A percentile compares a stretch with the other conserved stretches of the same genome.
Conservation (phyloP, 352 stramenopile species). For the Nothophytophthora sp. region DNA sequence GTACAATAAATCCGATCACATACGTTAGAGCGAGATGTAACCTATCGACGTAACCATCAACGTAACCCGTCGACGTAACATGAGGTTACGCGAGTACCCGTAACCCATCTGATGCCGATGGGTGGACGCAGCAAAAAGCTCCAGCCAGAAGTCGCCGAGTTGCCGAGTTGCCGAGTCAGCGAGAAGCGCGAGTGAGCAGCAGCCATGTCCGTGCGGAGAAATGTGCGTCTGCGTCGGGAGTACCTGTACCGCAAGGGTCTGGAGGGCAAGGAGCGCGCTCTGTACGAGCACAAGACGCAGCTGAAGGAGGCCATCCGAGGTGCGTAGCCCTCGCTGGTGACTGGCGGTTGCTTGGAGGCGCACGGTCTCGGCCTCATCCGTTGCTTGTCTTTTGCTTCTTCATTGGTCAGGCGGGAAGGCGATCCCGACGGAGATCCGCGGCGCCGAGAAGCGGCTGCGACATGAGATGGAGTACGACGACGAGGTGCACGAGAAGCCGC, state of each 20-base stretch:
- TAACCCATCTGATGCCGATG: conserved; percentile 10
- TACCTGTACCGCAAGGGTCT: conserved; percentile 99
- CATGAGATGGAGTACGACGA: conserved; percentile 93
- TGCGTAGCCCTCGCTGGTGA: conserved; percentile 9
- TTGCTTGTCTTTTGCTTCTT: conserved; percentile 1
- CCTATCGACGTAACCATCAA: too few relatives aligned
- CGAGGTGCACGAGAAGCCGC: conserved; percentile 83
- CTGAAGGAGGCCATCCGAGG: conserved; percentile 94
- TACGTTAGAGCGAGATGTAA: too few relatives aligned
- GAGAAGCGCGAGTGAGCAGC: too few relatives aligned
- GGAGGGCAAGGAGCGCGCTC: conserved; percentile 93
- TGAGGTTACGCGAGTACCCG: too few relatives aligned
- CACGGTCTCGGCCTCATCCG: too few relatives aligned
- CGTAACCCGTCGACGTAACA: too few relatives aligned
- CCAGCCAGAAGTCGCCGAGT: conserved; percentile 8
- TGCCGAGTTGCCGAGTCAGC: too few relatives aligned
- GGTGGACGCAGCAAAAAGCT: conserved; percentile 12
- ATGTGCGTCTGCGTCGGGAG: conserved; percentile 98
- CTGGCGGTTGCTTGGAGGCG: too few relatives aligned
- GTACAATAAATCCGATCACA: too few relatives aligned
- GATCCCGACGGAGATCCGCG: conserved; percentile 97
- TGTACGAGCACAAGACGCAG: conserved; percentile 98
- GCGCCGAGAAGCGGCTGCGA: conserved; percentile 92
- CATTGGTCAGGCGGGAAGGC: conserved; percentile 89
- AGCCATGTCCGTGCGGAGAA: conserved; percentile 89